Evolutionary conservation across 495 filamentous ascomycete species (phyloP), one percentile per base, ranked within the genome.

Genomic region (Podospora pseudoanserina): DNA sequence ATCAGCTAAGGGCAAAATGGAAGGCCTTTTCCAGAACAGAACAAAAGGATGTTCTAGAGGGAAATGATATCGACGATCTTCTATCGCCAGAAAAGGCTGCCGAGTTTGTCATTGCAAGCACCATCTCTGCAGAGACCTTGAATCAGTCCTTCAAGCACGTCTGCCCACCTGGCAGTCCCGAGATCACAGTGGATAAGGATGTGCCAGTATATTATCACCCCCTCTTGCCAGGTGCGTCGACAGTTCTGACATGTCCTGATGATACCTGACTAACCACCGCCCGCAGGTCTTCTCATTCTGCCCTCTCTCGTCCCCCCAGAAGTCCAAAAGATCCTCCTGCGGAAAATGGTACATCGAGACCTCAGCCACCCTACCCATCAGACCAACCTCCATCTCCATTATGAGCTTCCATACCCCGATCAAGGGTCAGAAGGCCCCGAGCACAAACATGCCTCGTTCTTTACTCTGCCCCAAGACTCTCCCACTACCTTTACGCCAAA

Each of bases 311-410:
- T 97, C 49, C 90, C 92, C 11, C 82, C 85, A 16, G 75, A 80
- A 4, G 82, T 90, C 23, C 94, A 98, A 77, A 81, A 82, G 65
- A 75, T 80, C 19, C 81, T 97, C 5, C 80, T 97, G 5, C 84
- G 79, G 15, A 84, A 85, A 27, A 79, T 97, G 71, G 80, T 97
- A 34, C 92, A 96, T 76, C 86, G 90, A 53, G 91, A 96, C 77
- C 86, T 97, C 16, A 89, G 89, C 65, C 84, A 90, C 71, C 86
- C 88, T 6, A 67, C 75, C 15, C 91, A 97, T 75, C 84, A 89
- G 72, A 97, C 94, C 66, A 97, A 97, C 79, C 77, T 97, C 16
- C 92, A 97, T 77, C 79, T 91, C 2, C 92, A 96, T 79, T 91
- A 93, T 77, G 74, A 90, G 57, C 79, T 98, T 11, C 86, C 88